phyloP scores from a whole-genome alignment of 75 land plant species.

The Sequoia sempervirens region DNA sequence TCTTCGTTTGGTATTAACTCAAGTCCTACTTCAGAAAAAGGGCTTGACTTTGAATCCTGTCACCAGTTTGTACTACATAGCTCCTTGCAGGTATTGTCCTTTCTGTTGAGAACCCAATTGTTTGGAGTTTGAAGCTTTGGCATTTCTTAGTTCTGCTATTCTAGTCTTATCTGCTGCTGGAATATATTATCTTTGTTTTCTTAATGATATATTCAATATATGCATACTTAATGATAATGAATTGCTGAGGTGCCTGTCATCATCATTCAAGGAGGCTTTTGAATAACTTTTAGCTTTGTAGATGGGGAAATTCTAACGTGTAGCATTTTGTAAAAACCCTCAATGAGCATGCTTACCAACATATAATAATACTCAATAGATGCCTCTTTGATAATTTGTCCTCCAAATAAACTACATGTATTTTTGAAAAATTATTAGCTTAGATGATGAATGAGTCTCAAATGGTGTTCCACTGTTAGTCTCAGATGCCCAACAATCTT shows the following conservation, averaged over 20 bases:
- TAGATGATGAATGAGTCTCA: background rate
- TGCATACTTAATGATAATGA: background rate
- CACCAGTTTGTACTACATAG: constrained; percentile 91
- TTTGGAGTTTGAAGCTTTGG: background rate
- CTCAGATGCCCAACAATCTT: no score
- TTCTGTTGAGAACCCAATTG: background rate
- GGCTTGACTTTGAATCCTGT: constrained; percentile 86
- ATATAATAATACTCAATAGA: background rate
- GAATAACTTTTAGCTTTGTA: background rate
- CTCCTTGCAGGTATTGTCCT: constrained; percentile 83
- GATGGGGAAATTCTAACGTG: background rate
- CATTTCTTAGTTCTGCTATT: constrained; percentile 3
- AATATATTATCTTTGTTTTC: background rate
- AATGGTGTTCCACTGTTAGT: background rate
- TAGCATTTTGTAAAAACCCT: background rate
- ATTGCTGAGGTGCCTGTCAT: background rate
- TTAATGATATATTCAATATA: background rate
- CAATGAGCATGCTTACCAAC: background rate
- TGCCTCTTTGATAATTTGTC: background rate
- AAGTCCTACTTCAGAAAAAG: constrained; percentile 88
- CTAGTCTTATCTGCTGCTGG: background rate
- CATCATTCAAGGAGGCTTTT: background rate
- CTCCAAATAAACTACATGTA: background rate
- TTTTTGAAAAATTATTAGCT: background rate
- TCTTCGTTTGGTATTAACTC: constrained; percentile 87